These are phyloP conservation scores for Coemansia sp. DNA, from an alignment of 192 early-diverging fungal species.

Conservation along the genomic window DNA sequence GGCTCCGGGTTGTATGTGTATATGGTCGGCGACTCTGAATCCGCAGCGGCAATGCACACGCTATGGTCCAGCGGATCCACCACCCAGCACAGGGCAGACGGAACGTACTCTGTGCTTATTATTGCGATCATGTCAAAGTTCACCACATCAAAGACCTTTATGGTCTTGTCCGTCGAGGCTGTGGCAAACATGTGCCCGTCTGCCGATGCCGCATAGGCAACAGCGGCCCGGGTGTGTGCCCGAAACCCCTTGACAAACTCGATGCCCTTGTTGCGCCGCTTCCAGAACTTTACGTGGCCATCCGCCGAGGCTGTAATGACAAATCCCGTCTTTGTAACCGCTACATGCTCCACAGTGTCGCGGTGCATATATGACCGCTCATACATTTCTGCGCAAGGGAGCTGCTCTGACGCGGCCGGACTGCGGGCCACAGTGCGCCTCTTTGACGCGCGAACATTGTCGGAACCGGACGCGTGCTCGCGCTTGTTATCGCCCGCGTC, in stretches of 20 bases:
- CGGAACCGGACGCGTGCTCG: neutral
- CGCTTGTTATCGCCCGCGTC: neutral
- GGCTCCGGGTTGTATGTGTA: slow-evolving; percentile 81
- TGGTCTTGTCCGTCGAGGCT: slow-evolving; percentile 67
- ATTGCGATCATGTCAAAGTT: slow-evolving; percentile 99
- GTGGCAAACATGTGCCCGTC: slow-evolving; percentile 84
- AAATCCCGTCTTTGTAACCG: slow-evolving; percentile 78
- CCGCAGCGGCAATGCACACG: slow-evolving; percentile 76
- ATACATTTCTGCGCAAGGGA: slow-evolving; percentile 92
- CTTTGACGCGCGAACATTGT: too few relatives aligned
- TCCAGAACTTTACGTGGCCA: slow-evolving; percentile 99
- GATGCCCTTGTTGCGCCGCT: slow-evolving; percentile 84
- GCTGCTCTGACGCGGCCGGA: too few relatives aligned
- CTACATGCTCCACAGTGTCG: slow-evolving; percentile 75
- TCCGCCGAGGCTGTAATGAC: slow-evolving; percentile 90
- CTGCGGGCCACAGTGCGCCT: too few relatives aligned
- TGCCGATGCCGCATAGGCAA: slow-evolving; percentile 54
- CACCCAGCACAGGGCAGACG: slow-evolving; percentile 78
- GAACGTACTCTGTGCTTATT: slow-evolving; percentile 70
- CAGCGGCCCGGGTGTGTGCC: slow-evolving; percentile 65
- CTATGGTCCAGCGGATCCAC: slow-evolving; percentile 79
- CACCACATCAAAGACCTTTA: slow-evolving; percentile 94
- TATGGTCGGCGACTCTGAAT: slow-evolving; percentile 61
- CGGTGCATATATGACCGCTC: slow-evolving; percentile 95
- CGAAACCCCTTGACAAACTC: slow-evolving; percentile 99